phyloP scores from a whole-genome alignment of 176 grass and related monocot species.

The Urochloa ruziziensis region DNA sequence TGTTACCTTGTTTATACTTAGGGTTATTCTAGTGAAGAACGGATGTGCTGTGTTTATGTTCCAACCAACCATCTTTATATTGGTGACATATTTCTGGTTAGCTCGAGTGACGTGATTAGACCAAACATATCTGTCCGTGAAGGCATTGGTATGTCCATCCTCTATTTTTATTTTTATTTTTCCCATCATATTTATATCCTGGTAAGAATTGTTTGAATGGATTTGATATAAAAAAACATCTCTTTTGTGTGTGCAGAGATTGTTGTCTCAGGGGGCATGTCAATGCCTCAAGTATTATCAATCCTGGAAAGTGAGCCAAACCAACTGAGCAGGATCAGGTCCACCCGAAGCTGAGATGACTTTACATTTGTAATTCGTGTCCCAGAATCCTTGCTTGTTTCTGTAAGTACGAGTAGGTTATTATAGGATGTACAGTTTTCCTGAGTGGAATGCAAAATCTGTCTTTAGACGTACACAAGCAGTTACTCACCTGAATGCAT shows the following conservation, averaged over 20 bases:
- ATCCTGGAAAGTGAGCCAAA: conserved; percentile 41
- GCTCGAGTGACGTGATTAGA: conserved; percentile 60
- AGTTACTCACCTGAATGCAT: not conserved
- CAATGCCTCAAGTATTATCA: conserved; percentile 58
- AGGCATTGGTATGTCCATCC: conserved; percentile 56
- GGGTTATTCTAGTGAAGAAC: conserved; percentile 70
- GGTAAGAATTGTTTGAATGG: not conserved
- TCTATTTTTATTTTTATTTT: not conserved
- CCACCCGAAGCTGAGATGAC: conserved; percentile 46
- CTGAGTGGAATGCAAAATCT: not conserved
- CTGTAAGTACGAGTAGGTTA: conserved; percentile 28
- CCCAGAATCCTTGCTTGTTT: not conserved
- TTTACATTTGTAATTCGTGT: not conserved
- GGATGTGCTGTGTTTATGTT: conserved; percentile 64
- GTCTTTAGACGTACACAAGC: not conserved
- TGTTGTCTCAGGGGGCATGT: conserved; percentile 66
- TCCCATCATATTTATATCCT: not conserved
- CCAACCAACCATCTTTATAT: conserved; percentile 79
- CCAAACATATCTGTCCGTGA: conserved; percentile 71
- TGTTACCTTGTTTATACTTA: conserved; percentile 18
- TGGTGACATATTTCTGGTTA: conserved; percentile 65
- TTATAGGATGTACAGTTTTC: conserved; percentile 35
- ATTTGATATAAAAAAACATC: not conserved
- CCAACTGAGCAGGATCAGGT: conserved; percentile 40
- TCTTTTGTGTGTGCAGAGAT: conserved; percentile 53